Evolutionary conservation across 495 filamentous ascomycete species (phyloP), one percentile per base, ranked within the genome.

Genomic region (Lepraria neglecta): DNA sequence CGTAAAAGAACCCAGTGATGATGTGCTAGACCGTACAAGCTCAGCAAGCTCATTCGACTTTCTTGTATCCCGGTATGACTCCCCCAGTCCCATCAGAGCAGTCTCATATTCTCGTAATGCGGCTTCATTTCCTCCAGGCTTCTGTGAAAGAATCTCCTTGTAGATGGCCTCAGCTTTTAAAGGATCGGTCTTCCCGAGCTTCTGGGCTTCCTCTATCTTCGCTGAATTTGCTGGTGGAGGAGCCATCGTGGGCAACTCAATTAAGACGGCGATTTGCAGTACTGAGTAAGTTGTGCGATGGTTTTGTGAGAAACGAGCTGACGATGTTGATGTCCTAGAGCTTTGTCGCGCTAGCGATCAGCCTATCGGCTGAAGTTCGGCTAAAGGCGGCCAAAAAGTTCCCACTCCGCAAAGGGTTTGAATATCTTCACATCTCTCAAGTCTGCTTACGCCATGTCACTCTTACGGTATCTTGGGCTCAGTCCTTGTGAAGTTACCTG

Each of bases 1-100:
- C 62, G 94, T 92, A 71, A 97, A 97, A 64, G 89, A 91, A 54
- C 92, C 95, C 62, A 99, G 84, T 28, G 90, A 87, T 67, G 89
- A 88, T 67, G 92, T 84, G 72, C 92, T 96, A 69, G 88, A 87
- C 66, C 86, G 91, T 65, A 99, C 88, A 67, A 99, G 83, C 64
- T 91, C 88, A 54, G 94, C 90, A 54, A 99, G 88, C 72, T 94
- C 91, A 67, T 92, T 74, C 67, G 88, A 77, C 75, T 91, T 90
- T 76, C 89, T 91, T 70, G 87, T 83, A 78, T 97, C 91, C 62
- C 91, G 86, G 71, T 96, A 94, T 64, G 96, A 77, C 82, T 95
- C 87, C 63, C 94, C 94, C 73, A 99, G 74, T 50, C 85, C 88
- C 70, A 97, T 79, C 64, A 95, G 68, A 12, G 90, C 89, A 17